Conservation (phyloP, 2,329 filamentous ascomycete genomes). For the Botrytis medusae region DNA sequence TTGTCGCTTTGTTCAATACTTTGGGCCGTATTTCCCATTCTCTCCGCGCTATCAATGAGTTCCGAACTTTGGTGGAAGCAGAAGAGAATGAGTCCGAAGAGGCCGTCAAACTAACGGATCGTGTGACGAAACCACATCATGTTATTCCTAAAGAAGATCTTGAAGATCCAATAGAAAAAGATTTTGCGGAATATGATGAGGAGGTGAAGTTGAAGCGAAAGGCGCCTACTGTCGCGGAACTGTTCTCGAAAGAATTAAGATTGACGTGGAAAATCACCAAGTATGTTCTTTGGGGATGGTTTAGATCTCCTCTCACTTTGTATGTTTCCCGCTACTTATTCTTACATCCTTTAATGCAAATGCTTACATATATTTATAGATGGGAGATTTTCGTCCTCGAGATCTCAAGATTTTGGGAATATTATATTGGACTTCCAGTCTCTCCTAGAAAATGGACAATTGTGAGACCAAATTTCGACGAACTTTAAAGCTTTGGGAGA, state of each 20-base stretch:
- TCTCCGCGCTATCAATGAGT: slow-evolving; percentile 70
- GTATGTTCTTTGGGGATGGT: slow-evolving; percentile 70
- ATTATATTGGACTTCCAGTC: slow-evolving; percentile 62
- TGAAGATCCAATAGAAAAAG: slow-evolving; percentile 42
- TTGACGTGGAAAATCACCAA: slow-evolving; percentile 62
- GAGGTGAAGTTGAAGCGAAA: slow-evolving; percentile 36
- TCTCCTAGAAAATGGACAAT: slow-evolving; percentile 54
- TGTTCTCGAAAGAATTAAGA: slow-evolving; percentile 62
- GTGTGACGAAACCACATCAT: slow-evolving; percentile 45
- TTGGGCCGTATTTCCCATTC: slow-evolving; percentile 84
- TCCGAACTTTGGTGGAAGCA: slow-evolving; percentile 56
- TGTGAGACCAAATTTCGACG: slow-evolving; percentile 41
- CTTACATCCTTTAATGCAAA: neutral
- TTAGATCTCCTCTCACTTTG: slow-evolving; percentile 64
- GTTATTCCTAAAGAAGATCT: slow-evolving; percentile 38
- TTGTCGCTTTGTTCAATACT: slow-evolving; percentile 94
- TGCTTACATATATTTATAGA: slow-evolving; percentile 40
- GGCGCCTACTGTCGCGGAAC: slow-evolving; percentile 50
- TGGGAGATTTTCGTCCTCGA: slow-evolving; percentile 55
- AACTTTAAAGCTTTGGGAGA: slow-evolving; percentile 40
- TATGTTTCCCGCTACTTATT: slow-evolving; percentile 48
- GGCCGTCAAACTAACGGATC: slow-evolving; percentile 32
- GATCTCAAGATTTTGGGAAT: slow-evolving; percentile 55
- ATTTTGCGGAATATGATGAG: slow-evolving; percentile 44
- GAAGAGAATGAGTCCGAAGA: slow-evolving; percentile 37